Evolutionary conservation across 2,329 filamentous ascomycete species (phyloP), one percentile per base, ranked within the genome.

Genomic region (Leptosphaerulina australis): DNA sequence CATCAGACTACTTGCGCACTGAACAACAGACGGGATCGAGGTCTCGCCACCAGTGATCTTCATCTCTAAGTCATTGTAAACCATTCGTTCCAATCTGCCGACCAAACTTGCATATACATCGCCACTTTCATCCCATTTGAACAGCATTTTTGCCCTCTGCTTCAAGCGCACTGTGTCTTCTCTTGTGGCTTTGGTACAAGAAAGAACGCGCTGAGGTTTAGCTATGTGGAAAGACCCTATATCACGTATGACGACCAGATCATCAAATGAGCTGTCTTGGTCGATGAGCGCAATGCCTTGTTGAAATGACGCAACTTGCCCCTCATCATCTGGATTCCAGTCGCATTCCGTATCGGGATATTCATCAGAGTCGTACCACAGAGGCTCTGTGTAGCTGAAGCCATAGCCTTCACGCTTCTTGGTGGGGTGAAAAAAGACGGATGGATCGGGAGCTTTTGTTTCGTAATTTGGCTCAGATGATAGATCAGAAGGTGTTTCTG

Each of bases 171-270:
- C 26, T 0, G 63, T 63, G 20, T 69, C 63, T 20, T 55, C 49
- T 14, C 52, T 47, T 1, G 58, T 62, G 3, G 67, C 67, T 6
- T 40, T 48, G 3, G 67, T 68, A 30, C 66, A 71, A 2, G 58
- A 36, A 1, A 63, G 56, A 7, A 26, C 36, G 3, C 50, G 49
- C 29, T 58, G 56, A 0, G 62, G 63, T 0, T 48, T 52, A 29
- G 53, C 52, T 5, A 63, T 44, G 36, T 64, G 51, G 15, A 59
- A 61, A 3, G 60, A 63, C 2, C 49, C 59, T 1, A 58, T 35
- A n/a, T 56, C 53, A 14, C 63, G 60, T 20, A 61, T 43, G 15
- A 69, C 64, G 1, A 69, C 56, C 1, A 59, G 31, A 8, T 67
- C 64, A 8, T 55, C 46, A 33, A 66, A 64, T 0, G 62, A 64